Evolutionary conservation across 768 basidiomycete species (phyloP), one percentile per base, ranked within the genome.

Genomic region (Termitomyces heimii): DNA sequence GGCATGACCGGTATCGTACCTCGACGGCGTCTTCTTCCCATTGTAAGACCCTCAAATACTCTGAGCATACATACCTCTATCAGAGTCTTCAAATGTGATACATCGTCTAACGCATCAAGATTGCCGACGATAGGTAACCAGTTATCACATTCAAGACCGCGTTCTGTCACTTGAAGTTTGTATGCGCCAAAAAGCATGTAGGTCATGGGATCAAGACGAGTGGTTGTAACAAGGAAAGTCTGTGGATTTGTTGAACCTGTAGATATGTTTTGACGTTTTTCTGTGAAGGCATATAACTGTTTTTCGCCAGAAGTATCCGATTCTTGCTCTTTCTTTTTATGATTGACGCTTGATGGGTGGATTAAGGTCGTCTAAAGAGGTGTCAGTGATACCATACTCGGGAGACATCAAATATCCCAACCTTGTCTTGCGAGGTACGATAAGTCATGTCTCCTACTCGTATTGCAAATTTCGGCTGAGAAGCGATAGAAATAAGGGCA

Each of bases 171-270:
- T 58, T 82, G 72, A 31, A 94, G 79, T 50, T 85, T 81, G 69
- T 92, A 84, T 0, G 93, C 94, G 6, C 94, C 95, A 64, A 98
- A 96, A 12, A 98, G 77, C 69, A 96, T 79, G 68, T 94, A 96
- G 5, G 87, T 87, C 78, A 98, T 77, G 9, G 90, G 89, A 67
- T 96, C 93, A 26, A 98, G 74, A 45, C 86, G 85, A 0, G 92
- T 94, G 13, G 92, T 94, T 34, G 80, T 84, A 49, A 93, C 81
- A 22, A 96, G 76, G 68, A 80, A 88, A 50, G 82, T 92, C 64
- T 86, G 83, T 4, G 86, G 73, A 16, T 69, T 61, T 20, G 72
- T 68, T 26, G 77, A 71, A 10, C 74, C 74, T 13, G 67, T 67
- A 22, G 82, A 81, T 37, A 89, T 75, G 63, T 93, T 94, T 64